A percentile compares a stretch with the other conserved stretches of the same genome.
Conservation (phyloP, 2,329 filamentous ascomycete species). For the Alternaria rosae region DNA sequence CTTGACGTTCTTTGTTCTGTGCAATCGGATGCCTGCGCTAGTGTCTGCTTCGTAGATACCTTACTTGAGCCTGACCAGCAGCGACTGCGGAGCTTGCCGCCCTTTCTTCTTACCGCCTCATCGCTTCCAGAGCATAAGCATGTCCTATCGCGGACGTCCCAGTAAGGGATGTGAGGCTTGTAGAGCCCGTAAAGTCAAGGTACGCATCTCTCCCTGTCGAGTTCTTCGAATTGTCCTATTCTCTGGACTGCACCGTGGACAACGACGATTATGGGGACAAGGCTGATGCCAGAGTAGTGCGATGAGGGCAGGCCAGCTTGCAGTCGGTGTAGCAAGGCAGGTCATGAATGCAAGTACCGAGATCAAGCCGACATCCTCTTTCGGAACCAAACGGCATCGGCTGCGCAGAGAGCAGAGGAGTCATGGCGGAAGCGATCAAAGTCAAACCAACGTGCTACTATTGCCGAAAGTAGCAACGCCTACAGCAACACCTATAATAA, state of each 20-base stretch:
- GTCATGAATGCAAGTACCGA: slow-evolving; percentile 42
- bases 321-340: slow-evolving; percentile 37
- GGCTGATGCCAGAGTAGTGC: slow-evolving; percentile 30
- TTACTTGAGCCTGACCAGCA: neutral
- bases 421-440: slow-evolving; percentile 46
- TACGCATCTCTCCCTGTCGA: slow-evolving; percentile 13
- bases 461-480: slow-evolving; percentile 15
- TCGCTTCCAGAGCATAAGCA: slow-evolving; percentile 13
- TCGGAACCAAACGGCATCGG: slow-evolving; percentile 43
- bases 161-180: slow-evolving; percentile 48
- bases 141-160: slow-evolving; percentile 46
- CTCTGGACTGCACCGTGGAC: neutral
- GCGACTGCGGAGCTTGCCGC: slow-evolving; percentile 4
- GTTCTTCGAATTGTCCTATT: neutral
- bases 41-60: neutral
- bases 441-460: slow-evolving; percentile 27
- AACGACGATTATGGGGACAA: neutral
- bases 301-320: slow-evolving; percentile 44
- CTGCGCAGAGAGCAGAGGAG: slow-evolving; percentile 44
- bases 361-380: slow-evolving; percentile 44
- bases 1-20: neutral
- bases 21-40: slow-evolving; percentile 6
- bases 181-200: slow-evolving; percentile 46
- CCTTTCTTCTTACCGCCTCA: neutral
- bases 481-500: slow-evolving; percentile 10